Evolutionary conservation across 768 basidiomycete species (phyloP).

Genomic region (Lactarius trivialis): DNA sequence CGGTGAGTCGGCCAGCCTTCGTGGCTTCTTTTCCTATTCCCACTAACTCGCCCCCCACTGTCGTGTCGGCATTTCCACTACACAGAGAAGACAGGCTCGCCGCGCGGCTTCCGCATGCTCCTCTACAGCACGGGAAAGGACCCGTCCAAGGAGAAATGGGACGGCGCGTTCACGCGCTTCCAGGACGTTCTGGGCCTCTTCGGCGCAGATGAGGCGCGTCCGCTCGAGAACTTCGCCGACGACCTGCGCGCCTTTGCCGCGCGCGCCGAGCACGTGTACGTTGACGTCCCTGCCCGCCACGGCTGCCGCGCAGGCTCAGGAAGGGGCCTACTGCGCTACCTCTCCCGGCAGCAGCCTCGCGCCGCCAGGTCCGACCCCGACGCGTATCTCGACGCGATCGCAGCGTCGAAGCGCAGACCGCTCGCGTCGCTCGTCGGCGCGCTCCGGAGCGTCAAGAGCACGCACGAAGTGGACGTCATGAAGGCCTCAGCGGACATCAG

Average conservation of each 20-base stretch:
- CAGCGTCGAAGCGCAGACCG: constrained; percentile 39
- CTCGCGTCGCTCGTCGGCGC: constrained; percentile 65
- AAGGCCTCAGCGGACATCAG: constrained; percentile 83
- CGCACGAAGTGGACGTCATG: constrained; percentile 74
- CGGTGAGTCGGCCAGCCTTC: constrained; percentile 37
- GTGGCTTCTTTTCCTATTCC: neutral
- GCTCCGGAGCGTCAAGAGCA: constrained; percentile 74
- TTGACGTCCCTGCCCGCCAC: constrained; percentile 31
- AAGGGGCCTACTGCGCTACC: constrained; percentile 23
- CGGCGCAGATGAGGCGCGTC: constrained; percentile 65
- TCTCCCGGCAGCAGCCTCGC: constrained; percentile 17
- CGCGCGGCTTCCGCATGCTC: constrained; percentile 80
- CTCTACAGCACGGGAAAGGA: constrained; percentile 78
- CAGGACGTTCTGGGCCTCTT: constrained; percentile 63
- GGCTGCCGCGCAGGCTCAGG: neutral
- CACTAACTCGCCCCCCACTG: constrained; percentile 6
- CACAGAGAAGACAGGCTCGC: constrained; percentile 61
- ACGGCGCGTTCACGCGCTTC: constrained; percentile 75
- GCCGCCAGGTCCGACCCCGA: constrained; percentile 44
- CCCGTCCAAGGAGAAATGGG: constrained; percentile 80
- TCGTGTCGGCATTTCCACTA: neutral
- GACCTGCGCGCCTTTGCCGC: constrained; percentile 52
- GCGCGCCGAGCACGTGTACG: constrained; percentile 40
- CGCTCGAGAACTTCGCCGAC: constrained; percentile 48
- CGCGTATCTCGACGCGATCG: constrained; percentile 47